Percentiles rank a stretch among this genome's conserved stretches.
These are phyloP conservation scores for Fusarium dlaminii DNA, from an alignment of 2,329 filamentous ascomycete species.

Conservation along the genomic window DNA sequence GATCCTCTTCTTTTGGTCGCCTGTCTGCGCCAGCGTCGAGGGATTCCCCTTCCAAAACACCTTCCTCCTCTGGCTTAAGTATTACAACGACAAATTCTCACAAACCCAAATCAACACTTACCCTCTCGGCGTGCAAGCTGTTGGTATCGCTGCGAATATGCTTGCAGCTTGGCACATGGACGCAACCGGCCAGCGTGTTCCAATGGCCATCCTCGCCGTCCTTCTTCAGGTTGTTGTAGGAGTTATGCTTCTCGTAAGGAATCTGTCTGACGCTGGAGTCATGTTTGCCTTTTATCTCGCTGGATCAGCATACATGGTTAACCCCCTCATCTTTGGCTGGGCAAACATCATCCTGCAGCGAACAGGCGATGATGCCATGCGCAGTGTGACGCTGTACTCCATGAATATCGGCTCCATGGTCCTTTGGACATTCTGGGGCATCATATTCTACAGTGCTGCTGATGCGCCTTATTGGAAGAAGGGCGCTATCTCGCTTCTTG, in stretches of 20 bases:
- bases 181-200: constrained; percentile 16
- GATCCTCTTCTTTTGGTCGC: constrained; percentile 51
- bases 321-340: constrained; percentile 43
- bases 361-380: constrained; percentile 50
- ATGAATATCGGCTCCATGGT: constrained; percentile 53
- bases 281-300: constrained; percentile 40
- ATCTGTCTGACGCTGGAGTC: constrained; percentile 26
- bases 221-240: constrained; percentile 30
- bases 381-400: constrained; percentile 51
- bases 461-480: constrained; percentile 54
- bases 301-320: constrained; percentile 39
- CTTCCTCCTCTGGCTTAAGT: constrained; percentile 41
- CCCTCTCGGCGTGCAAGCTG: constrained; percentile 38
- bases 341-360: constrained; percentile 37
- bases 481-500: constrained; percentile 40
- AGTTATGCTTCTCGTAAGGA: constrained; percentile 34
- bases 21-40: constrained; percentile 31
- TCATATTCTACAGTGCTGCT: constrained; percentile 52
- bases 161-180: constrained; percentile 37
- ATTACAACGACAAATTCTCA: constrained; percentile 23
- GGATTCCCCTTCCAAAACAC: constrained; percentile 37
- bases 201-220: constrained; percentile 23
- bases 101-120: constrained; percentile 42
- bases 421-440: constrained; percentile 57
- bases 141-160: constrained; percentile 41